Percentiles rank a stretch among this genome's conserved stretches.
phyloP scores from a whole-genome alignment of 2,329 filamentous ascomycete species.

The Aspergillus bombycis region DNA sequence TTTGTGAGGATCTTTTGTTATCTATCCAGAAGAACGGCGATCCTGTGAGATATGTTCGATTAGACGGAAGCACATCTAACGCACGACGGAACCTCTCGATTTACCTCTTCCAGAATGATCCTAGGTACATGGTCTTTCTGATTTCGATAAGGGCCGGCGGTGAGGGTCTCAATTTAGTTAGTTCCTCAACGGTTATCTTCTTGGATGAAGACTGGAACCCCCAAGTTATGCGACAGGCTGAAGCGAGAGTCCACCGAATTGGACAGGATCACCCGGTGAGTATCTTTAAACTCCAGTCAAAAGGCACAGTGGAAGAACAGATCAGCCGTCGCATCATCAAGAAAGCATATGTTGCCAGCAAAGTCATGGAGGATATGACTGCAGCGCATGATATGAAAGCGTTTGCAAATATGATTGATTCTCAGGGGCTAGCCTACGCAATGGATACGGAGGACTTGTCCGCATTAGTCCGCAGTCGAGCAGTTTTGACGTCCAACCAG shows the following conservation, averaged over 20 bases:
- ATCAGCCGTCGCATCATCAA: conserved; percentile 63
- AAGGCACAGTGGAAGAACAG: conserved; percentile 61
- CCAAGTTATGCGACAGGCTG: conserved; percentile 57
- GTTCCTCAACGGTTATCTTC: conserved; percentile 60
- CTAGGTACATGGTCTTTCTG: conserved; percentile 57
- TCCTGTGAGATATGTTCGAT: conserved; percentile 50
- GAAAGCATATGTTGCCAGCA: conserved; percentile 64
- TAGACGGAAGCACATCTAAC: conserved; percentile 55
- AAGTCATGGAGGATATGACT: conserved; percentile 55
- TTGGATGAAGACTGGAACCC: conserved; percentile 61
- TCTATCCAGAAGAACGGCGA: conserved; percentile 47
- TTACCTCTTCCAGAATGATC: conserved; percentile 55
- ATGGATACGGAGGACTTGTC: neutral
- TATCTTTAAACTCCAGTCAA: conserved; percentile 60
- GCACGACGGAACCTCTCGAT: conserved; percentile 57
- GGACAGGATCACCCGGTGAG: conserved; percentile 58
- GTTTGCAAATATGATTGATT: neutral
- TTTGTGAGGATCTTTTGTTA: conserved; percentile 55
- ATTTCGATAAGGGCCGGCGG: conserved; percentile 60
- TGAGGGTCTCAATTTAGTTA: conserved; percentile 58
- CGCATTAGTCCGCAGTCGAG: neutral
- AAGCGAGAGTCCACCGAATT: conserved; percentile 58
- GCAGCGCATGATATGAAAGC: neutral
- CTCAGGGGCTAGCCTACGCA: neutral
- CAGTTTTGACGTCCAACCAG: neutral